Conservation (phyloP, 2,329 filamentous ascomycete genomes). For the Colletotrichum kahawae region DNA sequence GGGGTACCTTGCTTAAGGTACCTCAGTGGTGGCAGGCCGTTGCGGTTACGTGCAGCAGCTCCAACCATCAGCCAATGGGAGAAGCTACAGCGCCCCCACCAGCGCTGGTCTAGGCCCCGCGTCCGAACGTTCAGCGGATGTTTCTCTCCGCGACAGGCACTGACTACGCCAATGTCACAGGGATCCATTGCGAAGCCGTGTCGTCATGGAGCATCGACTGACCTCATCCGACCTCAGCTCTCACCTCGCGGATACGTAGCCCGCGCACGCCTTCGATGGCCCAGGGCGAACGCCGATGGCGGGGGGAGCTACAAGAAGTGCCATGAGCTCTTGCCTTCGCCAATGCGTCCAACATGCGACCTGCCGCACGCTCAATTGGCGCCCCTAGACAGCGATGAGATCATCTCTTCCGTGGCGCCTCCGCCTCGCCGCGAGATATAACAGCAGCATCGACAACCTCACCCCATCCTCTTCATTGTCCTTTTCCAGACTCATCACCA, state of each 20-base stretch:
- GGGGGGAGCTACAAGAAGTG: background rate
- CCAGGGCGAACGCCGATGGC: background rate
- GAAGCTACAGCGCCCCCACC: background rate
- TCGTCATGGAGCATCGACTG: conserved; percentile 19
- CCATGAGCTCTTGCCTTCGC: background rate
- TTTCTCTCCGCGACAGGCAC: background rate
- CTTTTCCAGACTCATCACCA: background rate
- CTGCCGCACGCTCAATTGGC: background rate
- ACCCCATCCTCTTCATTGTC: background rate
- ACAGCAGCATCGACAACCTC: background rate
- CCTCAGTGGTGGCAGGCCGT: background rate
- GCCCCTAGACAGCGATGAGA: background rate
- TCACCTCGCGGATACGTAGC: background rate
- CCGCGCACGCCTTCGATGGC: background rate
- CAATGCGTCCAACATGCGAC: background rate
- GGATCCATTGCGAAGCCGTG: background rate
- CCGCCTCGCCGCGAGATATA: background rate
- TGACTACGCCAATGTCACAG: background rate
- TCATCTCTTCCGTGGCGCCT: background rate
- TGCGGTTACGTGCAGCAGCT: background rate
- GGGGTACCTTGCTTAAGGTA: background rate
- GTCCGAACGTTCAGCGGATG: background rate
- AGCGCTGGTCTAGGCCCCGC: background rate
- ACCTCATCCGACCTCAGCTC: conserved; percentile 8
- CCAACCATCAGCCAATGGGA: background rate